Conservation (phyloP, 1,284 basidiomycete genomes). For the Moesziomyces globuligerus region DNA sequence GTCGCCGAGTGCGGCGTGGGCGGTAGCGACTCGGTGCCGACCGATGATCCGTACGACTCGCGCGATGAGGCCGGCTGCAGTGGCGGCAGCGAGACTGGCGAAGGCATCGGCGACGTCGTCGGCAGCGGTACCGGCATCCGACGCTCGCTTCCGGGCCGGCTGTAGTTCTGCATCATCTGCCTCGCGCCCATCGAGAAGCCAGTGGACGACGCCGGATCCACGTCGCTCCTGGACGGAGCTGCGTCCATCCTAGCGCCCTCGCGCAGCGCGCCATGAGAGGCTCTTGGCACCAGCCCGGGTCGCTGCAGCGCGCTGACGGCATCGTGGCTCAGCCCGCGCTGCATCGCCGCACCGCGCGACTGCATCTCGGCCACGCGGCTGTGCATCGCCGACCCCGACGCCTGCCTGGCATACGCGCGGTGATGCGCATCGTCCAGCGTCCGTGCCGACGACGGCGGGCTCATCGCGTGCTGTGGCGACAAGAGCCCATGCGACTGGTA, state of each 20-base stretch:
- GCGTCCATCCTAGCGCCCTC: neutral
- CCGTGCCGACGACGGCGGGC: slow-evolving; percentile 9
- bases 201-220: slow-evolving; percentile 32
- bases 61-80: slow-evolving; percentile 28
- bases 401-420: slow-evolving; percentile 1
- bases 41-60: slow-evolving; percentile 35
- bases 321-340: slow-evolving; percentile 24
- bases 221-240: slow-evolving; percentile 11
- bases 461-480: slow-evolving; percentile 21
- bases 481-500: slow-evolving; percentile 8
- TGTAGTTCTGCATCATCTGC: slow-evolving; percentile 3
- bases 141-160: slow-evolving; percentile 7
- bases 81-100: slow-evolving; percentile 27
- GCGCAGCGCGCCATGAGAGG: slow-evolving; percentile 29
- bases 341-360: slow-evolving; percentile 16
- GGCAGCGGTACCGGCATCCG: slow-evolving; percentile 10
- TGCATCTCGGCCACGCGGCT: slow-evolving; percentile 22
- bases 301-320: slow-evolving; percentile 24
- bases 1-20: slow-evolving; percentile 41
- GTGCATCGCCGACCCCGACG: slow-evolving; percentile 9
- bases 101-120: slow-evolving; percentile 22
- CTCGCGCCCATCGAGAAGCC: slow-evolving; percentile 23
- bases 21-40: slow-evolving; percentile 33
- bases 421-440: slow-evolving; percentile 20
- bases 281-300: slow-evolving; percentile 19